Evolutionary conservation across 2,329 filamentous ascomycete species (phyloP), one percentile per base, ranked within the genome.

Genomic region (Sphaerulina populicola): DNA sequence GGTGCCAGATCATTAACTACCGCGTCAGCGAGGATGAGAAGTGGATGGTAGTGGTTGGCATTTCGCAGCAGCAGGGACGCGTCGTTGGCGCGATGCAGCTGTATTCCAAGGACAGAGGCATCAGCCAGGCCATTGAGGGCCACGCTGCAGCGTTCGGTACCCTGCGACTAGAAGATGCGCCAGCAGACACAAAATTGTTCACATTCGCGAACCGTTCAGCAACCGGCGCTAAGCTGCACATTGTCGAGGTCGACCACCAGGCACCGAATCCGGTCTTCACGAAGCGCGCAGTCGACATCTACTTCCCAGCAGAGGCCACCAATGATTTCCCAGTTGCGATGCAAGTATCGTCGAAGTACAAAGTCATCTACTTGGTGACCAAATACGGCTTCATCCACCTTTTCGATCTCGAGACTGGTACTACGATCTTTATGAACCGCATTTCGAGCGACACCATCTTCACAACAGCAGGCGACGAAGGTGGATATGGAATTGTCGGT

Each of bases 401-500:
- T 21, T 97, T 98, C 73, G 94, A 98, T 66, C 81, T 98, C 51
- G 94, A 98, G 75, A 93, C 87, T 6, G 94, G 88, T 52, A 86
- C 86, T 10, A 94, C 88, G 69, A 93, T 98, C 68, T 98, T 96
- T 80, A 94, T 98, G 89, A 98, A 98, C 78, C 86, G 94, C 63
- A 98, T 98, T 65, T 98, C 93, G 31, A 95, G 89, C 75, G 93
- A 98, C 68, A 98, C 93, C 23, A 97, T 98, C 68, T 98, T 98
- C 74, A 94, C 91, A 23, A 96, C 90, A 15, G 85, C 88, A 42
- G 75, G 83, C 33, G 93, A 98, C 68, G 79, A 80, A 49, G 83
- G 89, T 18, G 94, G 88, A 14, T 81, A 85, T 41, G 94, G 94
- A 62, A 85, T 98, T 57, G 80, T 98, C 47, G 89, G 88, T 62